Evolutionary conservation across 306 rosid genomes (phyloP).

Genomic region (Echinosophora koreensis): DNA sequence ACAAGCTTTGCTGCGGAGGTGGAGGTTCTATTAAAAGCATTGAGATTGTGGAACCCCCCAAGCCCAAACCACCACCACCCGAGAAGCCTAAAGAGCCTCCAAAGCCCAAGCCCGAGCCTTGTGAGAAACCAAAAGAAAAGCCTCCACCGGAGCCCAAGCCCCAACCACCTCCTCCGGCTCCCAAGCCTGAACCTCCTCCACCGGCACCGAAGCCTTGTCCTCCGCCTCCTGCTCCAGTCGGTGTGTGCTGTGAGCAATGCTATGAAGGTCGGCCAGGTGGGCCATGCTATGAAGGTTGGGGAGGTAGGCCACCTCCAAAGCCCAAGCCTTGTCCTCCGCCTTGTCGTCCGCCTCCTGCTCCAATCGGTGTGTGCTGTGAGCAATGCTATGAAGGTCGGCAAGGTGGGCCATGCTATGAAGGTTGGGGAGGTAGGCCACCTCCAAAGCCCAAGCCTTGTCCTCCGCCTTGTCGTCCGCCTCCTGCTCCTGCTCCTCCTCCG

Average conservation of each 20-base stretch:
- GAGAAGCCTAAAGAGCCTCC: no score
- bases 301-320: slow-evolving; percentile 20
- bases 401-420: slow-evolving; percentile 56
- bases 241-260: slow-evolving; percentile 44
- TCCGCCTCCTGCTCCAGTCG: neutral
- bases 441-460: no score
- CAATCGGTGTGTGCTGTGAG: slow-evolving; percentile 46
- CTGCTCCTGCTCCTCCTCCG: no score
- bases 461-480: no score
- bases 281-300: slow-evolving; percentile 49
- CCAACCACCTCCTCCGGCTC: neutral
- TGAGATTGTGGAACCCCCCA: slow-evolving; percentile 68
- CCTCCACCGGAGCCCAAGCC: slow-evolving; percentile 52
- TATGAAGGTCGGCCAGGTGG: slow-evolving; percentile 55
- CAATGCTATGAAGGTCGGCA: slow-evolving; percentile 49
- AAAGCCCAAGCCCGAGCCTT: neutral
- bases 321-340: no score
- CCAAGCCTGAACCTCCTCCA: neutral
- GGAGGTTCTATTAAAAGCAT: slow-evolving; percentile 65
- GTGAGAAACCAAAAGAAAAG: slow-evolving; percentile 16
- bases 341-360: no score
- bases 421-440: slow-evolving; percentile 38
- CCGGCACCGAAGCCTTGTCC: slow-evolving; percentile 15
- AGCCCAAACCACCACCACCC: slow-evolving; percentile 30
- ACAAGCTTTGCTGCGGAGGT: slow-evolving; percentile 66